phyloP scores from a whole-genome alignment of 1,139 yeast species.

The Pichia inconspicua region DNA sequence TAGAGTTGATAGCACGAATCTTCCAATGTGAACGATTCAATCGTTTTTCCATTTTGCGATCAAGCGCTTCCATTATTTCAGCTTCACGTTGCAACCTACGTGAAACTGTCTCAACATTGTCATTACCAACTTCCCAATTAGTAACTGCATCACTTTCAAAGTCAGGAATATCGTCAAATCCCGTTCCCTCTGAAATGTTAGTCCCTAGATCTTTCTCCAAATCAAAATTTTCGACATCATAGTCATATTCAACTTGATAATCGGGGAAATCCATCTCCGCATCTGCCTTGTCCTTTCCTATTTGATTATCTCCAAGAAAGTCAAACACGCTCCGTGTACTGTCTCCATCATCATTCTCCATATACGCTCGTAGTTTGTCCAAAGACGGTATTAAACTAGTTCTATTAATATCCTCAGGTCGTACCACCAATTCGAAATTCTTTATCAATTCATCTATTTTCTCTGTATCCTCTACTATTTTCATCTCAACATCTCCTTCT shows the following conservation, averaged over 20 bases:
- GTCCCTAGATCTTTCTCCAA: neutral
- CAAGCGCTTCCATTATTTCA: slow-evolving; percentile 6
- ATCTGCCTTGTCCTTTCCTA: neutral
- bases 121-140: neutral
- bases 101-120: neutral
- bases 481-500: neutral
- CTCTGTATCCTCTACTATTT: neutral
- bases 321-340: neutral
- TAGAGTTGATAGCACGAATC: slow-evolving; percentile 6
- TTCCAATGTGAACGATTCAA: slow-evolving; percentile 8
- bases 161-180: slow-evolving; percentile 1
- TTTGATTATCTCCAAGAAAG: neutral
- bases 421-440: neutral
- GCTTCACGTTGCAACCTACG: slow-evolving; percentile 12
- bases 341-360: slow-evolving; percentile 5
- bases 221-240: slow-evolving; percentile 16
- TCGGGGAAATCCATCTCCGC: neutral
- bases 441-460: neutral
- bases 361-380: slow-evolving; percentile 5
- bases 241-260: slow-evolving; percentile 7
- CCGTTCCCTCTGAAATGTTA: slow-evolving; percentile 14
- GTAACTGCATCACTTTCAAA: neutral
- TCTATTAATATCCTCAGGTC: neutral
- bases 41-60: neutral
- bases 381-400: neutral